A percentile compares a stretch with the other conserved stretches of the same genome.
Conservation (phyloP, 768 basidiomycete species). For the Kwoniella pini region DNA sequence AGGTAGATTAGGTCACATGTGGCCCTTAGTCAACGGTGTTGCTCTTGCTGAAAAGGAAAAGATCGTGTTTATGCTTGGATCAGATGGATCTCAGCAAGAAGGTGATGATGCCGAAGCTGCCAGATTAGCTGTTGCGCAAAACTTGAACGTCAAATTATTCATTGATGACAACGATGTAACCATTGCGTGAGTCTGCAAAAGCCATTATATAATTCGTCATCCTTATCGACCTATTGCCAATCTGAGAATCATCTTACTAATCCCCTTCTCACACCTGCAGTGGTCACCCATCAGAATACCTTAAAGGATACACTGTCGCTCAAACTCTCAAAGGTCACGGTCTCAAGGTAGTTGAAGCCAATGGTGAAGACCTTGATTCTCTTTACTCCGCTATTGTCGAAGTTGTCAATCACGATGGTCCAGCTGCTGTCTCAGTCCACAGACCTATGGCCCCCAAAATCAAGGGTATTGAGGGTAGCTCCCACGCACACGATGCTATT, state of each 20-base stretch:
- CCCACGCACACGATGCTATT: constrained; percentile 70
- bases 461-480: constrained; percentile 72
- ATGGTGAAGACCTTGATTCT: constrained; percentile 77
- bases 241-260: too few relatives aligned
- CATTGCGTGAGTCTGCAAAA: constrained; percentile 66
- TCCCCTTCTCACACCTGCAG: too few relatives aligned
- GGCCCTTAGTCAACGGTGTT: constrained; percentile 83
- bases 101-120: constrained; percentile 90
- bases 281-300: constrained; percentile 84
- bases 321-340: constrained; percentile 81
- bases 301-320: constrained; percentile 71
- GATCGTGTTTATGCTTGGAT: constrained; percentile 78
- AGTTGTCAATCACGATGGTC: constrained; percentile 66
- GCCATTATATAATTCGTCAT: too few relatives aligned
- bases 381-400: constrained; percentile 69
- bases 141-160: constrained; percentile 78
- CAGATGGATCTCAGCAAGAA: constrained; percentile 88
- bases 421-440: constrained; percentile 75
- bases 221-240: too few relatives aligned
- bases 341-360: constrained; percentile 68
- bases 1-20: constrained; percentile 88
- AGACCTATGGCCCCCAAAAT: constrained; percentile 70
- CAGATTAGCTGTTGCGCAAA: constrained; percentile 77
- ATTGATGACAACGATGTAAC: constrained; percentile 92
- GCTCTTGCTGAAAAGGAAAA: constrained; percentile 76